Percentiles rank a stretch among this genome's conserved stretches.
phyloP scores from a whole-genome alignment of 2,329 filamentous ascomycete species.

The Chaetomium strumarium region DNA sequence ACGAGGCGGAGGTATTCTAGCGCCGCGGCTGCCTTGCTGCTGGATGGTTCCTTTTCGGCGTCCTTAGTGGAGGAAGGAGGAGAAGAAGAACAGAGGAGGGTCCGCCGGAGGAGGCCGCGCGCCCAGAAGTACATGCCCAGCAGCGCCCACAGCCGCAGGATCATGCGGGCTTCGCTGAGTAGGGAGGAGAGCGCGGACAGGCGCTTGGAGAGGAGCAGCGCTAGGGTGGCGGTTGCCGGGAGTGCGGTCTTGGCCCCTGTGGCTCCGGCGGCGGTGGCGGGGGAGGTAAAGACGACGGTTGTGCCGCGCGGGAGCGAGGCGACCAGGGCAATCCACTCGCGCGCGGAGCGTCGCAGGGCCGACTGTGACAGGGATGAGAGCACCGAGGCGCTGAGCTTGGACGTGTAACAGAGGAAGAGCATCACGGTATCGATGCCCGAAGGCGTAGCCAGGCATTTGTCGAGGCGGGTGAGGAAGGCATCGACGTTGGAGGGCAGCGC shows the following conservation, averaged over 20 bases:
- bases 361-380: slow-evolving; percentile 51
- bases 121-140: slow-evolving; percentile 68
- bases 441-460: slow-evolving; percentile 61
- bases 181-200: slow-evolving; percentile 59
- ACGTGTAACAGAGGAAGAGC: slow-evolving; percentile 61
- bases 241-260: slow-evolving; percentile 15
- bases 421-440: slow-evolving; percentile 65
- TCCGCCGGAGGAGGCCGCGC: slow-evolving; percentile 40
- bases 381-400: slow-evolving; percentile 48
- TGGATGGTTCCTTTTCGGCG: slow-evolving; percentile 25
- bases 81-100: slow-evolving; percentile 24
- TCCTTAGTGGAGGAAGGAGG: slow-evolving; percentile 22
- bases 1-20: slow-evolving; percentile 64
- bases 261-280: slow-evolving; percentile 28
- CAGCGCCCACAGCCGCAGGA: slow-evolving; percentile 70
- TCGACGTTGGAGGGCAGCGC: slow-evolving; percentile 40
- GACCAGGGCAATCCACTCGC: slow-evolving; percentile 47
- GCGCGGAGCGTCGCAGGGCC: slow-evolving; percentile 48
- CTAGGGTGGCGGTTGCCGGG: slow-evolving; percentile 34
- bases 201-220: slow-evolving; percentile 45
- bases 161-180: slow-evolving; percentile 65
- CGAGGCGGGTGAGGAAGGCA: slow-evolving; percentile 49
- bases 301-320: slow-evolving; percentile 46
- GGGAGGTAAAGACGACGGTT: slow-evolving; percentile 38
- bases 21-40: slow-evolving; percentile 31